A percentile compares a stretch with the other conserved stretches of the same genome.
phyloP scores from a whole-genome alignment of 176 grass and related monocot species.

The Aechmea fasciata region DNA sequence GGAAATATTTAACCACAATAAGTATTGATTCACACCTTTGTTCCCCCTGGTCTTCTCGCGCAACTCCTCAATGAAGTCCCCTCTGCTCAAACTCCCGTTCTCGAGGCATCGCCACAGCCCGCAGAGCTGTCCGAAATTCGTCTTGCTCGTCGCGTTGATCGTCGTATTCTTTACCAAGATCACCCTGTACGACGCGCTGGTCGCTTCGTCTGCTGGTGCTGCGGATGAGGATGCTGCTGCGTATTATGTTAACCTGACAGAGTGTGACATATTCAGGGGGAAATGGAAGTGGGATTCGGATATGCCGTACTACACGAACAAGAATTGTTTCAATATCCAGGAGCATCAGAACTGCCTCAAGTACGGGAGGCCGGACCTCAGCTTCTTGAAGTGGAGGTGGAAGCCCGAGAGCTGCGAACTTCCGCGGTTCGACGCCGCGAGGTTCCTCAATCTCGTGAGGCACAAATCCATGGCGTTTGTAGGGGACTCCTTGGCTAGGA shows the following conservation, averaged over 20 bases:
- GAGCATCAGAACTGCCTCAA: constrained; percentile 87
- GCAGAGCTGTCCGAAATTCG: not conserved
- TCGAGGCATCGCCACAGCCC: not conserved
- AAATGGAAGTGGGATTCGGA: constrained; percentile 36
- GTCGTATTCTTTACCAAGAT: not conserved
- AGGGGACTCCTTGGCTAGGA: constrained; percentile 70
- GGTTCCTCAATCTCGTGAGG: constrained; percentile 33
- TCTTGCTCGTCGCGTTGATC: not conserved
- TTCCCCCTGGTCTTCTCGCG: not conserved
- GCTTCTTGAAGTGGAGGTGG: constrained; percentile 52
- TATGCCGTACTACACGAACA: constrained; percentile 51
- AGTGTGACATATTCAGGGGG: constrained; percentile 38
- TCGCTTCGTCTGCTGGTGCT: not conserved
- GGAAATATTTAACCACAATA: not conserved
- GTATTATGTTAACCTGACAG: not conserved
- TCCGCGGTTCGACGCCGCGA: constrained; percentile 43
- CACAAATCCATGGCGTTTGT: constrained; percentile 46
- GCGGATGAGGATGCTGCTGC: not conserved
- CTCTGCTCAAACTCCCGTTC: not conserved
- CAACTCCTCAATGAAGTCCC: constrained; percentile 1
- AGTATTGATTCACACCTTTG: not conserved
- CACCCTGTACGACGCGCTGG: not conserved
- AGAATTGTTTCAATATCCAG: constrained; percentile 44
- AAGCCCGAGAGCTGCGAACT: constrained; percentile 37
- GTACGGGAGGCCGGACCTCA: constrained; percentile 54